These are phyloP conservation scores for Acer negundo DNA, from an alignment of 345 rosid genomes.

Conservation along the genomic window DNA sequence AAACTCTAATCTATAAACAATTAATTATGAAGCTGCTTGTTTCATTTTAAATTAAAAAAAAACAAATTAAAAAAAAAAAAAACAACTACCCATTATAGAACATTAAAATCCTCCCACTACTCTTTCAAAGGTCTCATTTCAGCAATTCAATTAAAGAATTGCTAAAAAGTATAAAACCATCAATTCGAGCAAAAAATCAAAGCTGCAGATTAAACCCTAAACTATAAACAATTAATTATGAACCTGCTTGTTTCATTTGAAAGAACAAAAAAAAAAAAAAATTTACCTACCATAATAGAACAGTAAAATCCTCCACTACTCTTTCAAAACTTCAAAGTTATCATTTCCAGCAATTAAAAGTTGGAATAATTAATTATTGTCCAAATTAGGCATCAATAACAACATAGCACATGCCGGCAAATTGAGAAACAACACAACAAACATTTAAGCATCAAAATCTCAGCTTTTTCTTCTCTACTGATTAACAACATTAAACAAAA, in stretches of 20 bases:
- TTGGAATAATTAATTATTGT: neutral
- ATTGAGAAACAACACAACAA: too few species aligned
- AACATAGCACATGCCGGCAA: too few species aligned
- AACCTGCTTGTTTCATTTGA: neutral
- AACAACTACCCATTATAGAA: neutral
- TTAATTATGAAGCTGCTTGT: neutral
- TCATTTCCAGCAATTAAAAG: neutral
- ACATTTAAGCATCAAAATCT: neutral
- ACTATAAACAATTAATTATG: neutral
- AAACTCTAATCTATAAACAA: neutral
- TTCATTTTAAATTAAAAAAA: neutral
- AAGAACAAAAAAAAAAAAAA: neutral
- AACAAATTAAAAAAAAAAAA: too few species aligned
- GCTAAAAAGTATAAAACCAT: slow-evolving; percentile 11
- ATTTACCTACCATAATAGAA: neutral
- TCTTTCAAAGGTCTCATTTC: neutral
- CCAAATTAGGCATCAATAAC: neutral
- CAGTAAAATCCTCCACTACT: neutral
- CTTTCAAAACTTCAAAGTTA: neutral
- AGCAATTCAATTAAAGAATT: neutral
- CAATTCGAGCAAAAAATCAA: neutral
- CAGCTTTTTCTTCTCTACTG: neutral
- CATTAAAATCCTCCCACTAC: neutral
- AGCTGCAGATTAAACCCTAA: neutral
- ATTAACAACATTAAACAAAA: neutral